These are phyloP conservation scores for Deinandra increscens DNA, from an alignment of 129 eudicot species.

Conservation along the genomic window DNA sequence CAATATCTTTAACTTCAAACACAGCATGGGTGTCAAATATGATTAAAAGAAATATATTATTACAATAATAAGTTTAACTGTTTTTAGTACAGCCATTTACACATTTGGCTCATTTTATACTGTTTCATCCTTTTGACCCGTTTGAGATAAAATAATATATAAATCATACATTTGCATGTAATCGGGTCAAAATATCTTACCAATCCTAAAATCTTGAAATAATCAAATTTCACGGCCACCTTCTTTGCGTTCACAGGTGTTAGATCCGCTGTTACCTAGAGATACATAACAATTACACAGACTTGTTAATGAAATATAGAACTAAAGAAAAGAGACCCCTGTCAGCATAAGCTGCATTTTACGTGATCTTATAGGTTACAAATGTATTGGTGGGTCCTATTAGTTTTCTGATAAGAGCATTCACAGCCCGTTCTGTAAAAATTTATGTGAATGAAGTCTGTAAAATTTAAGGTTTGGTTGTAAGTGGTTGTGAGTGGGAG, in stretches of 20 bases:
- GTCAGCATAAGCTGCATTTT: no score
- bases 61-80: not conserved
- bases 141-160: not conserved
- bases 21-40: no score
- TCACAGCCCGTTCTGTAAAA: no score
- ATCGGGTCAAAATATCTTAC: conserved; percentile 28
- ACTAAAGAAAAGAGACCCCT: not conserved
- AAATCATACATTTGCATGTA: not conserved
- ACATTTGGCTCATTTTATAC: not conserved
- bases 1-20: no score
- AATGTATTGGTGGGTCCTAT: no score
- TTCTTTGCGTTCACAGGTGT: conserved; percentile 56
- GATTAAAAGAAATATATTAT: not conserved
- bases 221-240: conserved; percentile 69
- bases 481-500: no score
- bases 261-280: conserved; percentile 66
- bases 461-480: no score
- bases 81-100: not conserved
- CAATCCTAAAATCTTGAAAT: conserved; percentile 65
- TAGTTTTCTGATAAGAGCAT: no score
- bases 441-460: no score
- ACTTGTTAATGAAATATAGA: conserved; percentile 1
- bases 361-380: no score
- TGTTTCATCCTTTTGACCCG: not conserved
- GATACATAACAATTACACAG: not conserved